phyloP scores from a whole-genome alignment of 176 grass and related monocot genomes.

The Canna indica region DNA sequence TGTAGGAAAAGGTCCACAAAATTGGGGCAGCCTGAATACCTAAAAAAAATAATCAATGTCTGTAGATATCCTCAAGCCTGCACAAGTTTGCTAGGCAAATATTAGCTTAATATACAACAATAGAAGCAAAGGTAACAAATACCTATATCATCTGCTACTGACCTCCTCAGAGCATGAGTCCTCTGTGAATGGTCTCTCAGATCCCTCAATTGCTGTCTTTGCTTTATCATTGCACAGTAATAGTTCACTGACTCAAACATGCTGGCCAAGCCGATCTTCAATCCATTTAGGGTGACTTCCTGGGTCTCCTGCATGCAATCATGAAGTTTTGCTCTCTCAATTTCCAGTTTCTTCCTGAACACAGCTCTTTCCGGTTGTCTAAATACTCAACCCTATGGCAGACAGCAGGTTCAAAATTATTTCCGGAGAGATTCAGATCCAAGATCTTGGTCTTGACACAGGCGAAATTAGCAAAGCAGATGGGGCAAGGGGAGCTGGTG shows the following conservation, averaged over 20 bases:
- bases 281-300: slow-evolving; percentile 76
- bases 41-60: slow-evolving; percentile 10
- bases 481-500: too few species aligned
- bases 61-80: background rate
- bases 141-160: slow-evolving; percentile 18
- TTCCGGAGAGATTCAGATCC: slow-evolving; percentile 65
- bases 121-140: background rate
- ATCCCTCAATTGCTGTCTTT: slow-evolving; percentile 23
- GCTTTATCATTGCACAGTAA: slow-evolving; percentile 20
- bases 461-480: too few species aligned
- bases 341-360: slow-evolving; percentile 48
- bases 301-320: slow-evolving; percentile 69
- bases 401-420: slow-evolving; percentile 46
- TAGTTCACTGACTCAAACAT: slow-evolving; percentile 79
- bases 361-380: slow-evolving; percentile 53
- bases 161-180: slow-evolving; percentile 22
- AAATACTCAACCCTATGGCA: slow-evolving; percentile 56
- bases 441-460: slow-evolving; percentile 74
- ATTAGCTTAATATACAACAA: too few species aligned
- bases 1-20: slow-evolving; percentile 45
- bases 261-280: slow-evolving; percentile 78
- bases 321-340: slow-evolving; percentile 67
- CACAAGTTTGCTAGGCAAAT: background rate
- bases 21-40: slow-evolving; percentile 35
- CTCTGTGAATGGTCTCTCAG: slow-evolving; percentile 24